phyloP scores from a whole-genome alignment of 768 basidiomycete genomes.

The Cyathus striatus region DNA sequence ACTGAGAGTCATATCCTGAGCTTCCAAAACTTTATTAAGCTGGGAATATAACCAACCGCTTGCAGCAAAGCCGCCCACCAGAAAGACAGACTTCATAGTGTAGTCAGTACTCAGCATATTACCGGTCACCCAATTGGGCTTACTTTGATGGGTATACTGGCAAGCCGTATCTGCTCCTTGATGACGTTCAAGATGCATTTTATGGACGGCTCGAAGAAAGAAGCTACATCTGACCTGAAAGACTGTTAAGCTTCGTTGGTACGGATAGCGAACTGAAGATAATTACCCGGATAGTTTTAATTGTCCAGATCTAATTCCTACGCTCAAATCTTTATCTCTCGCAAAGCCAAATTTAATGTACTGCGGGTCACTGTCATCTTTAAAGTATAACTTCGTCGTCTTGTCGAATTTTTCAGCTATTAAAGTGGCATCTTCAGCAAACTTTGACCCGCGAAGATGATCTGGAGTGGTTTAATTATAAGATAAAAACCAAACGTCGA shows the following conservation, averaged over 20 bases:
- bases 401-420: conserved; percentile 41
- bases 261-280: no score
- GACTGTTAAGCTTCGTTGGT: no score
- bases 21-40: conserved; percentile 31
- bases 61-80: conserved; percentile 57
- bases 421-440: conserved; percentile 32
- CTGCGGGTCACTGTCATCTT: conserved; percentile 28
- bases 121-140: no score
- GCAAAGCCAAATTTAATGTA: conserved; percentile 43
- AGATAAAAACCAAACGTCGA: not conserved
- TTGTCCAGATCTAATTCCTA: conserved; percentile 40
- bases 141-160: conserved; percentile 24
- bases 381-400: conserved; percentile 40
- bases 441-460: conserved; percentile 34
- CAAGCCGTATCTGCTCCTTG: conserved; percentile 14
- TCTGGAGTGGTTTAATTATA: conserved; percentile 16
- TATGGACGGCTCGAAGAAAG: conserved; percentile 33
- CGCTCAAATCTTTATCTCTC: conserved; percentile 31
- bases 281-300: conserved; percentile 34
- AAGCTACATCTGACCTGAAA: conserved; percentile 24
- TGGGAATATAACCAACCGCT: conserved; percentile 46
- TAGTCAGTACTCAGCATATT: no score
- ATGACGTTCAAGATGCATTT: conserved; percentile 28
- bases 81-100: conserved; percentile 29
- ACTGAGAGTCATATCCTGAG: conserved; percentile 33